Percentiles rank a stretch among this genome's conserved stretches.
Evolutionary conservation across 306 rosid genomes (phyloP).

Genomic region (Malus asiatica): DNA sequence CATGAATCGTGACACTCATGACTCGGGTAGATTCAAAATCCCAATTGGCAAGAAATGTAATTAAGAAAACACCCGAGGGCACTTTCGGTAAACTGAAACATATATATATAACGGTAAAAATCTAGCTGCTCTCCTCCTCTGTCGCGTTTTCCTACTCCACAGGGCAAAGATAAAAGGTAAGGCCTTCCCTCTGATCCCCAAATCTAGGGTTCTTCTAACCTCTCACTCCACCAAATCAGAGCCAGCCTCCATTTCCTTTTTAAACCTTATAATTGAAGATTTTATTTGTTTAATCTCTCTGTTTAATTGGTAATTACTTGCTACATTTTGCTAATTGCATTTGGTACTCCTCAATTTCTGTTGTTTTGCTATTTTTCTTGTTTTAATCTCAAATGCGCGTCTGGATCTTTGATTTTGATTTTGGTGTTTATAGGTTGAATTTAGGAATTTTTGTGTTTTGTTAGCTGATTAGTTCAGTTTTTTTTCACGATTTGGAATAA

Average conservation of each 20-base stretch:
- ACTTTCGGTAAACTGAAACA: constrained; percentile 8
- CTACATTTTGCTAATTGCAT: background rate
- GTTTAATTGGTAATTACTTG: constrained; percentile 1
- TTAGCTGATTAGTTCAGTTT: constrained; percentile 1
- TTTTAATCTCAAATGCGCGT: background rate
- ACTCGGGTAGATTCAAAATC: background rate
- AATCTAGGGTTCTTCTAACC: constrained; percentile 55
- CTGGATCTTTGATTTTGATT: constrained; percentile 29
- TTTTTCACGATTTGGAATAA: constrained; percentile 11
- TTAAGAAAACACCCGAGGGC: background rate
- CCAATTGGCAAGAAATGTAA: constrained; percentile 25
- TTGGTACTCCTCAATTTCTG: background rate
- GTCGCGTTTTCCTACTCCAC: constrained; percentile 43
- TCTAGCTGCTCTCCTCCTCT: background rate
- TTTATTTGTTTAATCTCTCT: background rate
- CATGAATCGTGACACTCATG: background rate
- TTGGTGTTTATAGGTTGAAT: background rate
- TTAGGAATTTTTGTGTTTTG: background rate
- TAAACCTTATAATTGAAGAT: background rate
- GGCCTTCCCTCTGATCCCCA: constrained; percentile 49
- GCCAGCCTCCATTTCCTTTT: constrained; percentile 7
- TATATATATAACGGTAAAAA: background rate
- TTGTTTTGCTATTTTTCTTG: background rate
- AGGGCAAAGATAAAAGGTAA: constrained; percentile 40
- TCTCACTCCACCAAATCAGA: background rate